Evolutionary conservation across 192 early-diverging fungal genomes (phyloP).

Genomic region (Diversispora epigaea): DNA sequence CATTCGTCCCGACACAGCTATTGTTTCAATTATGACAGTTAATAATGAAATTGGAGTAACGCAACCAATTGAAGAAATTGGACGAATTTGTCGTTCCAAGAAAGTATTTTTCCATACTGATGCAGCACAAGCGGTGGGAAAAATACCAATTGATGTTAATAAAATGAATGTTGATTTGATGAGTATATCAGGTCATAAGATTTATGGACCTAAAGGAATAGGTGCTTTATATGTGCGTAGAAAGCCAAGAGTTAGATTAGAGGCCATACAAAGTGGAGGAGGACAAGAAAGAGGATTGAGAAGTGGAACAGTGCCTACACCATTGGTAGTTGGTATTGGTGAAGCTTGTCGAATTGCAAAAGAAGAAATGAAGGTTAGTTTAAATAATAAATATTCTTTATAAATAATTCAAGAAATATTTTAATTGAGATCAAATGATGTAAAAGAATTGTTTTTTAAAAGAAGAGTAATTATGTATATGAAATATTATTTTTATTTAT

Average conservation of each 20-base stretch:
- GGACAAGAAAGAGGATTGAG: constrained; percentile 95
- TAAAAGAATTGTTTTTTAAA: too few relatives aligned
- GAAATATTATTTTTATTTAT: too few relatives aligned
- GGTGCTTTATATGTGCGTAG: constrained; percentile 92
- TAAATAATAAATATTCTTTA: neutral
- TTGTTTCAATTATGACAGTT: constrained; percentile 95
- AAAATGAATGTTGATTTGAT: constrained; percentile 92
- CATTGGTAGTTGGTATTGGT: constrained; percentile 87
- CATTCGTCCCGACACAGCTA: constrained; percentile 84
- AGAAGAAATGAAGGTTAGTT: constrained; percentile 76
- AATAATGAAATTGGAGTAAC: constrained; percentile 99
- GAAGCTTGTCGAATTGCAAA: constrained; percentile 77
- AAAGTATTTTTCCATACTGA: constrained; percentile 98
- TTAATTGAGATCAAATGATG: neutral
- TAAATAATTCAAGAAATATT: constrained; percentile 22
- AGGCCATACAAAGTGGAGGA: constrained; percentile 88
- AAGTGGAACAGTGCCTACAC: constrained; percentile 91
- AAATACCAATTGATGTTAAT: constrained; percentile 91
- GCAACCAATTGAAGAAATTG: constrained; percentile 91
- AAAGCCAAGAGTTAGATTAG: constrained; percentile 88
- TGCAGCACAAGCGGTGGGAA: constrained; percentile 94
- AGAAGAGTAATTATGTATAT: too few relatives aligned
- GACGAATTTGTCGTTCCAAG: constrained; percentile 76
- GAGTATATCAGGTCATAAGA: constrained; percentile 95
- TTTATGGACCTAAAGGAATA: constrained; percentile 97